These are phyloP conservation scores for Xylariales sp. DNA, from an alignment of 2,329 filamentous ascomycete species.

Conservation along the genomic window DNA sequence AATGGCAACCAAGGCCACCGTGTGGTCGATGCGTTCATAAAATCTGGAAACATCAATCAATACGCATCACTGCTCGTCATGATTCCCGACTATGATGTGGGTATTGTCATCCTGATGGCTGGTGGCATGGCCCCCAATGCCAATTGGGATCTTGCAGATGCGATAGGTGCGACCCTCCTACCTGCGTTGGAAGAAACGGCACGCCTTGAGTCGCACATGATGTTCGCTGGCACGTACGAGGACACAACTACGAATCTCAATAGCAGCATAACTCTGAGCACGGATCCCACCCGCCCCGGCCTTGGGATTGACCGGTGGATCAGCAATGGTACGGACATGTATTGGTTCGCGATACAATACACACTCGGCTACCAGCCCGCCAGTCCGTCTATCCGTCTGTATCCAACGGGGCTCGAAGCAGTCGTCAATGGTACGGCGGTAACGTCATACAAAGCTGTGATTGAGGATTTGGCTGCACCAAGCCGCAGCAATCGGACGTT, in stretches of 20 bases:
- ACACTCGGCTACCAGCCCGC: conserved; percentile 20
- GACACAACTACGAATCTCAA: conserved; percentile 7
- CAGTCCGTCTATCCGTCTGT: conserved; percentile 19
- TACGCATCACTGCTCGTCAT: conserved; percentile 22
- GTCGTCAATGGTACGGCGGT: conserved; percentile 6
- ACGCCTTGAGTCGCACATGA: conserved; percentile 13
- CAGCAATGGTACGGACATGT: conserved; percentile 24
- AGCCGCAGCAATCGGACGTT: conserved; percentile 18
- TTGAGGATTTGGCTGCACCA: conserved; percentile 17
- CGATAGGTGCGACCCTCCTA: conserved; percentile 15
- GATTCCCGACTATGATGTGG: conserved; percentile 23
- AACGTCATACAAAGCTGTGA: conserved; percentile 21
- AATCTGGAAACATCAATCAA: conserved; percentile 22
- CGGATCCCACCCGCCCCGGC: conserved; percentile 16
- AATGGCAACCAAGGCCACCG: conserved; percentile 12
- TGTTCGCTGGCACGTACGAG: conserved; percentile 17
- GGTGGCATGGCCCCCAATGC: conserved; percentile 22
- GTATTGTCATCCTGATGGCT: conserved; percentile 18
- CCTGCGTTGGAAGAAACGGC: conserved; percentile 21
- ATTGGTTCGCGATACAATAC: conserved; percentile 17
- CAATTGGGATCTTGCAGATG: conserved; percentile 24
- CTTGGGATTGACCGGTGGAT: conserved; percentile 19
- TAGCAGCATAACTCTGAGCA: conserved; percentile 16
- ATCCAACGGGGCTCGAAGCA: conserved; percentile 20
- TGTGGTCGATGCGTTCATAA: conserved; percentile 23